Evolutionary conservation across 139 green algal genomes (phyloP).

Genomic region (Auxenochlorella pyrenoidosa): DNA sequence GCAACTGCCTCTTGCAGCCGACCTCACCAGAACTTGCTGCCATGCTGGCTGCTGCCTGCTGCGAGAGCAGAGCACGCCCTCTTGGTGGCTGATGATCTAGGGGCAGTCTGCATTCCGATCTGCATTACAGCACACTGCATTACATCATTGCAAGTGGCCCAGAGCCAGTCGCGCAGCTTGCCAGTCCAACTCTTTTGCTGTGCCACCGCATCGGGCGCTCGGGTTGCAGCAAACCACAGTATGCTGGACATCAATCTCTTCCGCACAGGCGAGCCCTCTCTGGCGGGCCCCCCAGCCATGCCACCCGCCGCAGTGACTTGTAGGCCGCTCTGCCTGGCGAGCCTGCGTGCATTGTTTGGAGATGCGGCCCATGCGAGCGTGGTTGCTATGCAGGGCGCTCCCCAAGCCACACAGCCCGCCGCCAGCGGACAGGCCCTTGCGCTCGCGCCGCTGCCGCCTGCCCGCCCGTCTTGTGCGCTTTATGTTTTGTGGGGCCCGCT

Average conservation of each 20-base stretch:
- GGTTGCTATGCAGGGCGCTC: not conserved
- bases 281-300: not conserved
- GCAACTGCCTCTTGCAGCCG: too few relatives aligned
- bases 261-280: constrained; percentile 63
- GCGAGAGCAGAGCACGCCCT: too few relatives aligned
- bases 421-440: not conserved
- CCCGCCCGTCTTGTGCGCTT: too few relatives aligned
- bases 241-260: constrained; percentile 99
- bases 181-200: too few relatives aligned
- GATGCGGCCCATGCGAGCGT: too few relatives aligned
- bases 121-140: not conserved
- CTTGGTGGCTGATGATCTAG: too few relatives aligned
- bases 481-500: too few relatives aligned
- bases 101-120: not conserved
- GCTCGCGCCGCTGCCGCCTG: not conserved
- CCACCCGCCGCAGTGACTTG: not conserved
- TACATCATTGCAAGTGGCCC: not conserved
- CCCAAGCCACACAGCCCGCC: not conserved
- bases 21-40: not conserved
- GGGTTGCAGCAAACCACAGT: too few relatives aligned
- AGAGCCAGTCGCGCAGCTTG: not conserved
- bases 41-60: not conserved
- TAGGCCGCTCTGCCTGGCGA: not conserved
- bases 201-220: too few relatives aligned
- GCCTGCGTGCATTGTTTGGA: not conserved